A percentile compares a stretch with the other conserved stretches of the same genome.
phyloP scores from a whole-genome alignment of 495 filamentous ascomycete genomes.

The Tetracladium marchalianum region DNA sequence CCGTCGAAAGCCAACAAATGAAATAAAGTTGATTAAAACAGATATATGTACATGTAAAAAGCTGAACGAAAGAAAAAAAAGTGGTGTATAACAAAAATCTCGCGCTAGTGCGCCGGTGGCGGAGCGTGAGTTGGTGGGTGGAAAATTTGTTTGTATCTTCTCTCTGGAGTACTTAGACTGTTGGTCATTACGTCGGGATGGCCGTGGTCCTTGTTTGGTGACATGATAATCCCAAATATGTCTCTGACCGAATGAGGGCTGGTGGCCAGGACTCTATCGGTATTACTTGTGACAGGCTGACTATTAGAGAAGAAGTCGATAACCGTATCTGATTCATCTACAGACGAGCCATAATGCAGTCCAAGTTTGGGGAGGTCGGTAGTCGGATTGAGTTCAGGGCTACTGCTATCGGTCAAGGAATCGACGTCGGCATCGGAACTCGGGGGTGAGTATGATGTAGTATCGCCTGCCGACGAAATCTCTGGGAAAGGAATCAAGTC shows the following conservation, averaged over 20 bases:
- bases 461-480: constrained; percentile 15
- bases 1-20: too few relatives aligned
- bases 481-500: constrained; percentile 5
- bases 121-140: not conserved
- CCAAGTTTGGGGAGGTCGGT: not conserved
- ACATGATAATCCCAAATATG: not conserved
- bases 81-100: too few relatives aligned
- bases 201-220: not conserved
- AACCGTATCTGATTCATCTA: not conserved
- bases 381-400: constrained; percentile 8
- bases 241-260: not conserved
- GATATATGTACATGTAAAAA: too few relatives aligned
- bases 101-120: too few relatives aligned
- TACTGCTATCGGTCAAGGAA: constrained; percentile 20
- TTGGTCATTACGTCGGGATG: not conserved
- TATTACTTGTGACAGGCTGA: constrained; percentile 11
- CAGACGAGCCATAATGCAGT: not conserved
- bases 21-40: too few relatives aligned
- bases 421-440: constrained; percentile 20
- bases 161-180: constrained; percentile 7
- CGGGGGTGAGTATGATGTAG: constrained; percentile 5
- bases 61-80: too few relatives aligned
- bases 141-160: constrained; percentile 9
- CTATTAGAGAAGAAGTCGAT: constrained; percentile 16
- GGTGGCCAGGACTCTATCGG: constrained; percentile 15